phyloP scores from a whole-genome alignment of 2,329 filamentous ascomycete genomes.

The Fusarium liriodendri region DNA sequence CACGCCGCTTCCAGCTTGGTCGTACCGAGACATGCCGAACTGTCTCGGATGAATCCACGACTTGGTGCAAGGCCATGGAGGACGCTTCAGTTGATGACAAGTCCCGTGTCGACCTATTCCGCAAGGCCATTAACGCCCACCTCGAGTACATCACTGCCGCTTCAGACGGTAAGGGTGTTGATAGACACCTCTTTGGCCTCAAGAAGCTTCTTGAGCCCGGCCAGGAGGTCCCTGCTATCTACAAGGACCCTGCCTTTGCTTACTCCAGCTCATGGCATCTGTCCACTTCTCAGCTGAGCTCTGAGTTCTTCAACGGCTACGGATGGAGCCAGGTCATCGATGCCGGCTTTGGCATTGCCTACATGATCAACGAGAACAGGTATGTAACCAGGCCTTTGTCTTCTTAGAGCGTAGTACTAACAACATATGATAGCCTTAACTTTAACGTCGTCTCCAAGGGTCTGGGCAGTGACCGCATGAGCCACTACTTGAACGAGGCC shows the following conservation, averaged over 20 bases:
- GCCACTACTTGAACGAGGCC: slow-evolving; percentile 94
- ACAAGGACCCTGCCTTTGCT: slow-evolving; percentile 83
- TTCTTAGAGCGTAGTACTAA: slow-evolving; percentile 15
- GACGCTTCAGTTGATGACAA: slow-evolving; percentile 73
- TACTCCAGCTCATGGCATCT: slow-evolving; percentile 94
- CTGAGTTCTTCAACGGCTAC: slow-evolving; percentile 98
- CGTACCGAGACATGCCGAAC: slow-evolving; percentile 95
- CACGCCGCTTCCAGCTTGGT: slow-evolving; percentile 93
- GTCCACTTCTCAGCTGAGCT: slow-evolving; percentile 88
- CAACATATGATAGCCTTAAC: slow-evolving; percentile 75
- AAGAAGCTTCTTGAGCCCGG: slow-evolving; percentile 88
- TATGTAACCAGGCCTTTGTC: slow-evolving; percentile 51
- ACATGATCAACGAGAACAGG: slow-evolving; percentile 99
- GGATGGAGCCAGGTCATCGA: slow-evolving; percentile 99
- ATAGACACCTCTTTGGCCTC: slow-evolving; percentile 95
- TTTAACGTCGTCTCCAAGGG: slow-evolving; percentile 98
- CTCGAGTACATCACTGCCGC: slow-evolving; percentile 92
- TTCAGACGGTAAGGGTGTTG: slow-evolving; percentile 91
- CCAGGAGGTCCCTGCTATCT: slow-evolving; percentile 85
- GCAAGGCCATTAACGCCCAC: slow-evolving; percentile 83
- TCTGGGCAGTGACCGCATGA: slow-evolving; percentile 91
- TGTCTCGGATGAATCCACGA: slow-evolving; percentile 90
- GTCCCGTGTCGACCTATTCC: slow-evolving; percentile 79
- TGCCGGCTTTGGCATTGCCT: slow-evolving; percentile 95
- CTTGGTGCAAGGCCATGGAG: slow-evolving; percentile 90